Evolutionary conservation across 164 flowering plant genomes (phyloP).

Genomic region (Piper longum): DNA sequence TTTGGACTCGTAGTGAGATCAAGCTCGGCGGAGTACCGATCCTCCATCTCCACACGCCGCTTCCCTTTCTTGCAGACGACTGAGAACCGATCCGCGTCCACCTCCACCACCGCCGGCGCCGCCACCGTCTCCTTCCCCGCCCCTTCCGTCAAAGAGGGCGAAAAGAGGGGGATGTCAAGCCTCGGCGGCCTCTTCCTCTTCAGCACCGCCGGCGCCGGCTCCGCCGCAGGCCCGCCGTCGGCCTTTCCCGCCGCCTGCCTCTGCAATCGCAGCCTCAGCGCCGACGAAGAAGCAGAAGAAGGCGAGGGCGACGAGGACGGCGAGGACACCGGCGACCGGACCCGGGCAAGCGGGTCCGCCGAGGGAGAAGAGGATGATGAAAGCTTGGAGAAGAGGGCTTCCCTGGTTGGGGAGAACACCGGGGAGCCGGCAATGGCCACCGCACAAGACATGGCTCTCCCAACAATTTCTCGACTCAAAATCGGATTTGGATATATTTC

Average conservation of each 20-base stretch:
- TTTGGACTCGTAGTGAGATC: slow-evolving; percentile 47
- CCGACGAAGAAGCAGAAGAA: slow-evolving; percentile 4
- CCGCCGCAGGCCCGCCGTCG: not conserved
- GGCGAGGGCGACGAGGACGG: slow-evolving; percentile 7
- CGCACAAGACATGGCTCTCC: slow-evolving; percentile 23
- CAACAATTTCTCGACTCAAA: not conserved
- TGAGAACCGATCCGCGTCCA: slow-evolving; percentile 42
- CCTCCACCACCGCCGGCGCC: slow-evolving; percentile 20
- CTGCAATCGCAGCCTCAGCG: slow-evolving; percentile 25
- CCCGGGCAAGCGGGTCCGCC: slow-evolving; percentile 4
- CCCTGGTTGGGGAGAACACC: slow-evolving; percentile 26
- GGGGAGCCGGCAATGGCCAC: slow-evolving; percentile 27
- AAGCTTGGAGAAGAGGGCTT: slow-evolving; percentile 15
- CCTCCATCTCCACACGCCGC: slow-evolving; percentile 62
- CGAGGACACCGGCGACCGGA: slow-evolving; percentile 3
- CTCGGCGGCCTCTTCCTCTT: slow-evolving; percentile 72
- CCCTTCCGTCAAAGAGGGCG: slow-evolving; percentile 15
- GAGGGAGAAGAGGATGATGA: slow-evolving; percentile 12
- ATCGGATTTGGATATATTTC: not conserved
- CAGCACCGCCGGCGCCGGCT: slow-evolving; percentile 9
- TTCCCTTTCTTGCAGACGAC: slow-evolving; percentile 77
- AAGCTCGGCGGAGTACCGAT: slow-evolving; percentile 47
- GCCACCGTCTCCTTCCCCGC: slow-evolving; percentile 2
- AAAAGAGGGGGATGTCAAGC: slow-evolving; percentile 48
- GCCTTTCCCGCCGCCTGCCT: slow-evolving; percentile 18